These are phyloP conservation scores for Pholiota conissans DNA, from an alignment of 768 basidiomycete species.

Conservation along the genomic window DNA sequence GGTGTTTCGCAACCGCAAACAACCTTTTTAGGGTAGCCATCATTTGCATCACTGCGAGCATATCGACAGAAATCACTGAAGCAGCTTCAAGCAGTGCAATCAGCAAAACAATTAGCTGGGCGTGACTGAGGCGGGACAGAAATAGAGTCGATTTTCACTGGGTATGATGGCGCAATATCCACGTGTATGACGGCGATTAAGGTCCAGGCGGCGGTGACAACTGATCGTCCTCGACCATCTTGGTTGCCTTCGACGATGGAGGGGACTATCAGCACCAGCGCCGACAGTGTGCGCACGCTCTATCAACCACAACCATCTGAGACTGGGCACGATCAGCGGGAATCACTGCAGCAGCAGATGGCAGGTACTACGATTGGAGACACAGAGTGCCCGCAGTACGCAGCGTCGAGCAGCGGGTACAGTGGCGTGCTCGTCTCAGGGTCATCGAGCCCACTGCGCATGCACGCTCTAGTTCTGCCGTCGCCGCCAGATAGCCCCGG, in stretches of 20 bases:
- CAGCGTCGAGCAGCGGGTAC: constrained; percentile 9
- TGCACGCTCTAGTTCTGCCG: constrained; percentile 34
- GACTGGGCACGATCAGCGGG: constrained; percentile 5
- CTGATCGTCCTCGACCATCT: too few species aligned
- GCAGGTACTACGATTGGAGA: neutral
- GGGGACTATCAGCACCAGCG: constrained; percentile 36
- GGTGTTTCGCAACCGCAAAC: neutral
- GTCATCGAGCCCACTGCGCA: constrained; percentile 21
- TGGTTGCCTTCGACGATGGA: constrained; percentile 23
- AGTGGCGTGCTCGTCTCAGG: constrained; percentile 27
- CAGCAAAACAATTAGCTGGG: constrained; percentile 5
- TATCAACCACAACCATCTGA: constrained; percentile 13
- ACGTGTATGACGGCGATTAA: too few species aligned
- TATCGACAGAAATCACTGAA: neutral
- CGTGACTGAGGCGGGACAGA: neutral
- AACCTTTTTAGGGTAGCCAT: too few species aligned
- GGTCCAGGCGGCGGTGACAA: too few species aligned
- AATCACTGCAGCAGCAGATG: neutral
- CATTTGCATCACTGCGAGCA: too few species aligned
- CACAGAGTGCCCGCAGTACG: neutral
- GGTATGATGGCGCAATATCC: too few species aligned
- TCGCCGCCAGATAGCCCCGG: constrained; percentile 63
- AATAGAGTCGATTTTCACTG: constrained; percentile 7
- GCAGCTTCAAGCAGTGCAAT: constrained; percentile 2
- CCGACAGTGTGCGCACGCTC: constrained; percentile 37